phyloP scores from a whole-genome alignment of 176 grass and related monocot genomes.

The Pharus latifolius region DNA sequence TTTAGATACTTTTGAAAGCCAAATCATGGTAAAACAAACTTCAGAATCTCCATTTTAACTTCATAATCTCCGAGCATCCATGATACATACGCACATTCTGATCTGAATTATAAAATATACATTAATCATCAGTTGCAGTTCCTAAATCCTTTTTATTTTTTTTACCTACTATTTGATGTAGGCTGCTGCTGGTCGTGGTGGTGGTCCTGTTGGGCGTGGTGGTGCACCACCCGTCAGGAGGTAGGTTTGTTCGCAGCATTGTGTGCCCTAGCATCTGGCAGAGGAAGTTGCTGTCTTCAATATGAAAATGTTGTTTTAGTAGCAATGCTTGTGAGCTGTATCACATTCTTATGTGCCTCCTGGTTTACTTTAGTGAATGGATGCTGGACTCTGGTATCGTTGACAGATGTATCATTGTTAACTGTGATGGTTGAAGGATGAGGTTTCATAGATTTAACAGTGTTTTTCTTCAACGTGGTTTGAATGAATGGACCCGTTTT shows the following conservation, averaged over 20 bases:
- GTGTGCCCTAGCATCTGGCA: background rate
- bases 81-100: background rate
- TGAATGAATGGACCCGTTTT: background rate
- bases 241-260: background rate
- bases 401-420: background rate
- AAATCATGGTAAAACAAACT: background rate
- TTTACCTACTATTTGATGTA: constrained; percentile 12
- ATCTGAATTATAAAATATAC: background rate
- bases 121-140: background rate
- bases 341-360: background rate
- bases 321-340: background rate
- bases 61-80: background rate
- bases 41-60: background rate
- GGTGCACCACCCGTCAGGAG: constrained; percentile 1
- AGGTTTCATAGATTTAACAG: background rate
- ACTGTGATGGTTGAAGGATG: background rate
- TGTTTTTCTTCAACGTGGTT: background rate
- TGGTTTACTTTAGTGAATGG: background rate
- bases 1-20: background rate
- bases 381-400: background rate
- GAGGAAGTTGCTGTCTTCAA: background rate
- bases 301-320: background rate
- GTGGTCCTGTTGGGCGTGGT: constrained; percentile 23
- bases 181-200: constrained; percentile 29
- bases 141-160: no score